Evolutionary conservation across 768 basidiomycete species (phyloP).

Genomic region (Infundibulicybe gibba): DNA sequence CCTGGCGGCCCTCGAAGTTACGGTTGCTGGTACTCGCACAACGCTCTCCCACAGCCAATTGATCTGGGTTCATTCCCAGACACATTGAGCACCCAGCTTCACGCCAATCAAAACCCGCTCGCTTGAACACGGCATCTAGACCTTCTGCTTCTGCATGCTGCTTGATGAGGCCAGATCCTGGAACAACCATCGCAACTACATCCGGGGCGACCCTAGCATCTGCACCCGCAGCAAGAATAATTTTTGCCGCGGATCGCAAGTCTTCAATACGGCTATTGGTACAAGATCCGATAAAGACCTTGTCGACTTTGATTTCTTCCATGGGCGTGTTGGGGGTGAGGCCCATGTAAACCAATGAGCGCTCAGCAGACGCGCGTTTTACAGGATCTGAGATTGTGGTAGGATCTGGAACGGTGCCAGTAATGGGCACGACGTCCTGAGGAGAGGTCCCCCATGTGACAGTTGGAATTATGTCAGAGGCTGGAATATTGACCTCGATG

Average conservation of each 20-base stretch:
- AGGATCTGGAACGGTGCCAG: constrained; percentile 78
- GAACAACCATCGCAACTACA: constrained; percentile 88
- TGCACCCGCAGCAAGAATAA: constrained; percentile 71
- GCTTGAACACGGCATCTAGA: constrained; percentile 80
- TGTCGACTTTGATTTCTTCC: constrained; percentile 79
- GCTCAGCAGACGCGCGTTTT: constrained; percentile 66
- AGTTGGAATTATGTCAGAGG: constrained; percentile 85
- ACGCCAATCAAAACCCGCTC: constrained; percentile 92
- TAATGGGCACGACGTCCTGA: constrained; percentile 83
- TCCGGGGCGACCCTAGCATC: constrained; percentile 70
- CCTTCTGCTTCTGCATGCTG: constrained; percentile 90
- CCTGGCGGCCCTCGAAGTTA: constrained; percentile 90
- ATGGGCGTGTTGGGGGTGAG: constrained; percentile 74
- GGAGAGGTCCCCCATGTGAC: constrained; percentile 94
- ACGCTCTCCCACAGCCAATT: constrained; percentile 75
- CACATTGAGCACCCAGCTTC: constrained; percentile 98
- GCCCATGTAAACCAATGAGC: constrained; percentile 86
- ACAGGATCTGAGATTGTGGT: constrained; percentile 56
- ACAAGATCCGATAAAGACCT: constrained; percentile 93
- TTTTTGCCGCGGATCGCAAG: constrained; percentile 78
- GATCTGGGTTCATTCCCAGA: constrained; percentile 94
- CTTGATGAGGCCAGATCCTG: constrained; percentile 88
- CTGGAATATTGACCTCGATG: constrained; percentile 73
- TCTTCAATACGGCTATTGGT: constrained; percentile 95
- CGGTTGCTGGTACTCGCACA: constrained; percentile 93